Evolutionary conservation across 768 basidiomycete genomes (phyloP), one percentile per base, ranked within the genome.

Genomic region (Jaapia argillacea): DNA sequence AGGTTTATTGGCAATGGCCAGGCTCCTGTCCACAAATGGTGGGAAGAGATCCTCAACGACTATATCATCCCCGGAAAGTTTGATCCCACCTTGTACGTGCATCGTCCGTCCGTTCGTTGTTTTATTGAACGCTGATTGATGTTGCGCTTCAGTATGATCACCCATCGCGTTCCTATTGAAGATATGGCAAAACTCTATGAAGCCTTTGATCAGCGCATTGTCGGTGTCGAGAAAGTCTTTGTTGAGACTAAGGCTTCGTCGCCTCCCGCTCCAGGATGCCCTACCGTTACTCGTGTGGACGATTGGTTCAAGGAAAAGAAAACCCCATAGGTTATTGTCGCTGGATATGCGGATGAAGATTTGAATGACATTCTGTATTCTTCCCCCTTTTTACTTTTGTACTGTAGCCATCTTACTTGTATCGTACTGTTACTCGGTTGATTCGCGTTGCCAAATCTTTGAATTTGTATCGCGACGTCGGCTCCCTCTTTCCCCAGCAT

Each of bases 1-100:
- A 64, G 79, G 48, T 65, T 85, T 41, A 81, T 83, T 51, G 82
- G 81, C 5, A 81, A 81, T 49, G 81, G 81, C 1, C 82, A 86
- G 63, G 81, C 81, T 0, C 84, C 83, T 3, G 79, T 84, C 1
- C 82, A 82, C 53, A 68, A 70, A 39, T 85, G 81, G 61, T 85
- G 82, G 82, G 63, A 81, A 44, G 76, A 83, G 50, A 72, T 87
- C 39, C 57, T 86, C 38, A 57, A 81, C 45, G 72, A 76, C 40
- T 79, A 76, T 53, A 76, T 85, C 54, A 61, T 71, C 39, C 65
- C 74, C 1, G 76, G 78, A 13, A 78, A 79, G 57, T 75, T 85
- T 48, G 79, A 85, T 49, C 74, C 76, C 4, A 72, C 66, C 4
- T 76, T 80, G 75, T 75, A 45, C 47, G 72, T 64, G 12, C 13